Conservation (phyloP, 2,329 filamentous ascomycete genomes). For the Aureobasidium uvarum region DNA sequence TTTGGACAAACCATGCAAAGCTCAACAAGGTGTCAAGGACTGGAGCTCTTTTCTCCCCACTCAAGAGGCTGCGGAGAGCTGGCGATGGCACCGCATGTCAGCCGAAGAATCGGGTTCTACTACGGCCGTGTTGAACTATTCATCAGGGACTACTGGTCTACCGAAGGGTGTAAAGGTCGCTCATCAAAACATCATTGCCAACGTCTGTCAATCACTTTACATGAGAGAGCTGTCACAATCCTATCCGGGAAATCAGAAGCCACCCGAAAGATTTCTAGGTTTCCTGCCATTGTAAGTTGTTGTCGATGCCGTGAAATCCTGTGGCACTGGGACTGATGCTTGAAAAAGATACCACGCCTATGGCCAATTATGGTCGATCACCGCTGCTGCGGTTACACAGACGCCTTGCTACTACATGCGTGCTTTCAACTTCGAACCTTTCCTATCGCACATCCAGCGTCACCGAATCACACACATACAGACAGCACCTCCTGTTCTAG, state of each 20-base stretch:
- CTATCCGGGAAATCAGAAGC: slow-evolving; percentile 30
- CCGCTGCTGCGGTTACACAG: slow-evolving; percentile 38
- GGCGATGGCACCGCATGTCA: slow-evolving; percentile 46
- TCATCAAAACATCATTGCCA: slow-evolving; percentile 46
- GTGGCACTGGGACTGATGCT: not conserved
- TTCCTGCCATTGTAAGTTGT: slow-evolving; percentile 35
- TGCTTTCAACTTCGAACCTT: slow-evolving; percentile 39
- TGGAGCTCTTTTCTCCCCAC: slow-evolving; percentile 21
- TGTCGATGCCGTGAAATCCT: slow-evolving; percentile 32
- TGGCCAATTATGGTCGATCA: slow-evolving; percentile 43
- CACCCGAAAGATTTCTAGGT: slow-evolving; percentile 39
- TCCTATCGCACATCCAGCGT: slow-evolving; percentile 39
- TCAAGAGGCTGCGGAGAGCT: slow-evolving; percentile 34
- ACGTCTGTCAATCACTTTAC: slow-evolving; percentile 41
- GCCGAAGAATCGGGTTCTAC: slow-evolving; percentile 39
- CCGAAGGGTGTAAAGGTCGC: slow-evolving; percentile 49
- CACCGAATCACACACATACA: slow-evolving; percentile 44
- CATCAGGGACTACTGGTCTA: slow-evolving; percentile 42
- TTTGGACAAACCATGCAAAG: slow-evolving; percentile 41
- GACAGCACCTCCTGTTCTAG: slow-evolving; percentile 45
- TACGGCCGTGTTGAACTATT: slow-evolving; percentile 34
- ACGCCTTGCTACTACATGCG: slow-evolving; percentile 44
- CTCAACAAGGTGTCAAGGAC: slow-evolving; percentile 35
- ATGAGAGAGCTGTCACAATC: slow-evolving; percentile 41
- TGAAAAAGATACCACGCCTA: slow-evolving; percentile 36